These are phyloP conservation scores for Nemania serpens DNA, from an alignment of 2,329 filamentous ascomycete species.

Conservation along the genomic window DNA sequence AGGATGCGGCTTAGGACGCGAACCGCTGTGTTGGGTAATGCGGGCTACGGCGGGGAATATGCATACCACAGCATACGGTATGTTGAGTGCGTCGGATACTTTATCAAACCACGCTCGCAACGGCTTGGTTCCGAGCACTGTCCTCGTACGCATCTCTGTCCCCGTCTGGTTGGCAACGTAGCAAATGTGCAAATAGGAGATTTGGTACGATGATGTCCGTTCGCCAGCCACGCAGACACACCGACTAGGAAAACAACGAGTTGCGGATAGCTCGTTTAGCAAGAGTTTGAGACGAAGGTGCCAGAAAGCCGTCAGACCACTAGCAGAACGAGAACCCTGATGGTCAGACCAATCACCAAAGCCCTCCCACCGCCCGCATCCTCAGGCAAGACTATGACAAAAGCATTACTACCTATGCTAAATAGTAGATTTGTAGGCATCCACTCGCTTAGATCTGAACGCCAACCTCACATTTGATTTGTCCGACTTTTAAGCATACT, in stretches of 20 bases:
- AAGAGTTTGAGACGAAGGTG: neutral
- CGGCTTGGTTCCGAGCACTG: neutral
- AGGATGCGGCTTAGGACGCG: neutral
- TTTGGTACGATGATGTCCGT: neutral
- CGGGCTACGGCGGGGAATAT: neutral
- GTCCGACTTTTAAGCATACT: no score
- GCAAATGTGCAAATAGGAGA: neutral
- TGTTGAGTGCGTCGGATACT: neutral
- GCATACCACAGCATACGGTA: neutral
- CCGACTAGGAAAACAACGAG: neutral
- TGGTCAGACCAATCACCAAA: neutral
- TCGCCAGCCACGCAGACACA: neutral
- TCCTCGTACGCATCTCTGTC: neutral
- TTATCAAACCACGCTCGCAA: neutral
- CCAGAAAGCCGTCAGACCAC: neutral
- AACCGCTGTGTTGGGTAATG: constrained; percentile 1
- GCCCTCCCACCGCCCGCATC: neutral
- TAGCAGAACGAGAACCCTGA: neutral
- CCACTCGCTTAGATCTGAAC: neutral
- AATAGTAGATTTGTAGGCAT: neutral
- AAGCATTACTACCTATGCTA: neutral
- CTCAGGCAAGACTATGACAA: constrained; percentile 2
- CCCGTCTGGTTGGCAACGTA: neutral
- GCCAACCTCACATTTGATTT: no score
- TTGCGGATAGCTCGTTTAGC: neutral